Evolutionary conservation across 2,329 filamentous ascomycete species (phyloP).

Genomic region (Coniochaeta sp.): DNA sequence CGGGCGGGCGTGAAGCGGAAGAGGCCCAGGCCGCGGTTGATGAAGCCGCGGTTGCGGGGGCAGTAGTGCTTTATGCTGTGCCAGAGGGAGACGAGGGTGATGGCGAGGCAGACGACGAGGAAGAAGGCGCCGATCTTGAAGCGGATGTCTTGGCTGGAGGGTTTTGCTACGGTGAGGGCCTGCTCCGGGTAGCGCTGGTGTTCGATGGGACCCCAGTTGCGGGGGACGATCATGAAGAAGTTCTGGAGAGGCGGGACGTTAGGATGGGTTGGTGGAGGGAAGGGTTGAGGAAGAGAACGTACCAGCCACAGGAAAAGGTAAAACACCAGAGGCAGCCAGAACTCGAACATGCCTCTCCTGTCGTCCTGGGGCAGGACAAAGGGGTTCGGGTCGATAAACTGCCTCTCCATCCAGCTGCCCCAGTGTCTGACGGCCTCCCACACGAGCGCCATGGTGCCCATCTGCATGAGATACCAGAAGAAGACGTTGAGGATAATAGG

Average conservation of each 20-base stretch:
- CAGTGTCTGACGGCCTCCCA: conserved; percentile 76
- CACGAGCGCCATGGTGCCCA: conserved; percentile 56
- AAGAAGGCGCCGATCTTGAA: conserved; percentile 63
- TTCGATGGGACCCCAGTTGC: conserved; percentile 60
- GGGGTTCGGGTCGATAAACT: conserved; percentile 62
- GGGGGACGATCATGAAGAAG: conserved; percentile 68
- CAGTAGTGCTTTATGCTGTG: conserved; percentile 67
- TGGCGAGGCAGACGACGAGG: conserved; percentile 52
- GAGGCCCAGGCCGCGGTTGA: conserved; percentile 45
- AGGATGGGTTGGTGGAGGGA: too few relatives aligned
- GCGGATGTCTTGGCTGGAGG: conserved; percentile 56
- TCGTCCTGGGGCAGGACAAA: conserved; percentile 56
- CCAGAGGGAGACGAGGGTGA: conserved; percentile 55
- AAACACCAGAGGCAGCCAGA: conserved; percentile 63
- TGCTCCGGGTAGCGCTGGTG: conserved; percentile 59
- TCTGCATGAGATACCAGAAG: conserved; percentile 66
- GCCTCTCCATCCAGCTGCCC: conserved; percentile 72
- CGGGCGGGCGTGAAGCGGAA: conserved; percentile 47
- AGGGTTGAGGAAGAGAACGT: conserved; percentile 22
- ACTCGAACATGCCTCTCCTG: conserved; percentile 55
- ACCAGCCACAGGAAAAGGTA: conserved; percentile 66
- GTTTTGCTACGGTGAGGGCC: conserved; percentile 43
- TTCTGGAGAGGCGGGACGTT: too few relatives aligned
- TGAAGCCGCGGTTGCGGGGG: conserved; percentile 42
- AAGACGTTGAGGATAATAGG: conserved; percentile 65